phyloP scores from a whole-genome alignment of 345 rosid genomes.

The Corymbia maculata region DNA sequence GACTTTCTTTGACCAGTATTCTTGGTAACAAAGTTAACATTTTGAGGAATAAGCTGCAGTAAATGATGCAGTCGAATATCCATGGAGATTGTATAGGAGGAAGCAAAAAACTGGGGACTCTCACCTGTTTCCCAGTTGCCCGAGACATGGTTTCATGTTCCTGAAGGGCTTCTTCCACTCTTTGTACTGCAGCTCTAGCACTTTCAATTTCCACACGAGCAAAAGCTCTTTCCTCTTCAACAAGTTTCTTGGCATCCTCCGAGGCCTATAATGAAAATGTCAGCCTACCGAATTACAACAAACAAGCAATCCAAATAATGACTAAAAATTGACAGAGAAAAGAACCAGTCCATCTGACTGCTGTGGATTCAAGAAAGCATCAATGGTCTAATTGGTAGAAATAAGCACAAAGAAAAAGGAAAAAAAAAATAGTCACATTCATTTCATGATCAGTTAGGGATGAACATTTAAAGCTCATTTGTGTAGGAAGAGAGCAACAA shows the following conservation, averaged over 20 bases:
- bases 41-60: background rate
- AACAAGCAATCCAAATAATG: background rate
- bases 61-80: background rate
- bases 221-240: constrained; percentile 90
- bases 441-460: background rate
- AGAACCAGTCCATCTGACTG: background rate
- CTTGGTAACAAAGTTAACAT: background rate
- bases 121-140: constrained; percentile 64
- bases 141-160: constrained; percentile 74
- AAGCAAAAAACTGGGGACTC: background rate
- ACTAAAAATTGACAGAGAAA: background rate
- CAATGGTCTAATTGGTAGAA: background rate
- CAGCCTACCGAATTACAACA: background rate
- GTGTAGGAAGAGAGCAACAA: background rate
- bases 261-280: constrained; percentile 56
- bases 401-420: background rate
- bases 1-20: background rate
- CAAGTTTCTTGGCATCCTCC: constrained; percentile 92
- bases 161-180: constrained; percentile 92
- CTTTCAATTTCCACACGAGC: constrained; percentile 94
- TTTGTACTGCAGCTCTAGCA: constrained; percentile 97
- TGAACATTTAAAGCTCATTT: background rate
- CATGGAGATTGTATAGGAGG: background rate
- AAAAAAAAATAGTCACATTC: background rate
- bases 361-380: background rate